These are phyloP conservation scores for Medicago arabica DNA, from an alignment of 306 rosid genomes.

Conservation along the genomic window DNA sequence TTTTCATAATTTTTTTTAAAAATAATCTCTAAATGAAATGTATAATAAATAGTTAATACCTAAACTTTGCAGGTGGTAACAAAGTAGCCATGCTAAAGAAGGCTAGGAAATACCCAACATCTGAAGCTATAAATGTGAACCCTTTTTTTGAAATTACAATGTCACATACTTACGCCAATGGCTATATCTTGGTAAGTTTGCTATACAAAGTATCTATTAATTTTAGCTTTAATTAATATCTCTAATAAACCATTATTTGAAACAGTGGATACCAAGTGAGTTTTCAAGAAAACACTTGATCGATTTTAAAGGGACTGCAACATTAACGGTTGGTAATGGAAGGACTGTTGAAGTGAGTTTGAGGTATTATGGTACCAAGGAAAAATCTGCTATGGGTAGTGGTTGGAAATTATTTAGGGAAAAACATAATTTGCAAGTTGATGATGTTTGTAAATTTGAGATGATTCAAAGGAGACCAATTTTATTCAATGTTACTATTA, in stretches of 20 bases:
- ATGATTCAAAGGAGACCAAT: neutral
- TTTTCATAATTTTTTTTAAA: no score
- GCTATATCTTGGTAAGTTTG: neutral
- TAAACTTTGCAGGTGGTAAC: neutral
- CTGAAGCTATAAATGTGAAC: neutral
- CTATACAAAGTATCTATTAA: neutral
- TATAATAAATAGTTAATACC: no score
- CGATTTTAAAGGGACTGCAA: neutral
- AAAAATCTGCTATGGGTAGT: accelerated
- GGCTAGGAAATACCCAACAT: neutral
- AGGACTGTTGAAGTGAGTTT: neutral
- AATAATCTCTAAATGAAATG: no score
- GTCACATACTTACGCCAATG: neutral
- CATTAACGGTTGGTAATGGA: neutral
- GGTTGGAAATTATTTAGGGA: neutral
- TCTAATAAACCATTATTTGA: neutral
- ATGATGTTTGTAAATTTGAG: neutral
- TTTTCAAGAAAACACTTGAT: conserved; percentile 12
- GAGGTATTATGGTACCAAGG: neutral
- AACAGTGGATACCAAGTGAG: neutral
- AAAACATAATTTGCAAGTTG: conserved; percentile 1
- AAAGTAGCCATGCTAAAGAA: neutral
- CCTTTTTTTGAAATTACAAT: neutral
- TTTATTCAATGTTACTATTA: neutral
- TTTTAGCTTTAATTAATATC: neutral